Base-by-base conservation (phyloP, 352 stramenopile species). In the Phytophthora syringae region DNA sequence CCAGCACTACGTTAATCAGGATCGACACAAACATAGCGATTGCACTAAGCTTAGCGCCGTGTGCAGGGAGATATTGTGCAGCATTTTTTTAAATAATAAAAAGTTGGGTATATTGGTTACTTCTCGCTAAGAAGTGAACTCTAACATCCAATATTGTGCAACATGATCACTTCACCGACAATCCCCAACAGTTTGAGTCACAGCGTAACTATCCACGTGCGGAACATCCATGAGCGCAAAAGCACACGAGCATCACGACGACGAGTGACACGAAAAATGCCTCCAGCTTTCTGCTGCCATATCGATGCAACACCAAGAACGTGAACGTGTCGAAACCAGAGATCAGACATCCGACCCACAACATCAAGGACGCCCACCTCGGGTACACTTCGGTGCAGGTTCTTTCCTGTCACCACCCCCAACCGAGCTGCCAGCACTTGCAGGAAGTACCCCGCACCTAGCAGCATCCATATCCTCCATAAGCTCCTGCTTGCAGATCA, bases 121-220 rank as follows among this genome's bases (percentile, higher is more conserved):
- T n/a, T n/a, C n/a, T n/a, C n/a, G n/a, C n/a, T n/a, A n/a, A n/a
- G n/a, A n/a, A n/a, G n/a, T n/a, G n/a, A n/a, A n/a, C n/a, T n/a
- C n/a, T n/a, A n/a, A n/a, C n/a, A n/a, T n/a, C n/a, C n/a, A n/a
- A 99, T 82, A 53, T 99, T 98, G 82, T 98, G 94, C 1, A 95
- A 95, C 96, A 99, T 99, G 78, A 98, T 97, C 22, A 99, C 94
- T 0, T 93, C 90, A 36, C 95, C 96, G 12, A 99, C 62, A 52
- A 98, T 98, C 1, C 93, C 95, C 15, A n/a, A 98, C 96, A 20
- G 87, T 92, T 52, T 89, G 79, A 16, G 80, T 92, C 53, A 85
- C 89, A 4, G 82, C 94, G 63, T 89, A 95, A 53, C 67, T 79
- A 69, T 93, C 64, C 9, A 89, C 70, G 12, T 78, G 72, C 3